Conservation (phyloP, 2,329 filamentous ascomycete genomes). For the Fusarium verticillioides region DNA sequence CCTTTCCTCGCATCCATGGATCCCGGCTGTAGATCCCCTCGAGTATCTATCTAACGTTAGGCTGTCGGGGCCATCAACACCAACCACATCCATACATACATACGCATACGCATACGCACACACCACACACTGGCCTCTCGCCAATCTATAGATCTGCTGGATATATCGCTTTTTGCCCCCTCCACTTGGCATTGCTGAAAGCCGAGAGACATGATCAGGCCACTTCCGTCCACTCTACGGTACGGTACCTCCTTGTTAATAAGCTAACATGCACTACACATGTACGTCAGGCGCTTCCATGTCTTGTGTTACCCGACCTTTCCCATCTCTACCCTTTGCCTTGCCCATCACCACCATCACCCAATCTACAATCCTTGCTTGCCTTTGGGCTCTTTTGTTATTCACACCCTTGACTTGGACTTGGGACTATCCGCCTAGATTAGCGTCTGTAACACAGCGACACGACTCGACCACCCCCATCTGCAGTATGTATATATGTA, state of each 20-base stretch:
- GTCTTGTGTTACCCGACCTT: constrained; percentile 41
- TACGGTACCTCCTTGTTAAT: constrained; percentile 5
- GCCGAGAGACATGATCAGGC: constrained; percentile 24
- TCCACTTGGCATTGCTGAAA: constrained; percentile 32
- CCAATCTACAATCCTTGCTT: constrained; percentile 28
- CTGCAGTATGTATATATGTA: constrained; percentile 6
- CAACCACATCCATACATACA: background rate
- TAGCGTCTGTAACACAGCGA: constrained; percentile 42
- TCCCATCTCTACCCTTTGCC: constrained; percentile 32
- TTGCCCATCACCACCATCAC: constrained; percentile 28
- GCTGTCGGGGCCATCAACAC: constrained; percentile 8
- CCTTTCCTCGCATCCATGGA: background rate
- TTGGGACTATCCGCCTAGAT: constrained; percentile 12
- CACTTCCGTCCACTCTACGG: constrained; percentile 4
- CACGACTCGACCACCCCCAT: constrained; percentile 30
- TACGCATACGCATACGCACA: constrained; percentile 7
- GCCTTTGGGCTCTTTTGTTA: constrained; percentile 29
- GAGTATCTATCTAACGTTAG: background rate
- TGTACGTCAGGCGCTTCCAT: constrained; percentile 30
- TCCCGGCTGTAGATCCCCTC: constrained; percentile 29
- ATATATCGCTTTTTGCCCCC: constrained; percentile 2
- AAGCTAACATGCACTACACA: constrained; percentile 27
- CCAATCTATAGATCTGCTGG: constrained; percentile 28
- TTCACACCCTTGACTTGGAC: constrained; percentile 33
- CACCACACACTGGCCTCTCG: constrained; percentile 24